A percentile compares a stretch with the other conserved stretches of the same genome.
Evolutionary conservation across 2,329 filamentous ascomycete genomes (phyloP).

Genomic region (Colletotrichum brevisporum): DNA sequence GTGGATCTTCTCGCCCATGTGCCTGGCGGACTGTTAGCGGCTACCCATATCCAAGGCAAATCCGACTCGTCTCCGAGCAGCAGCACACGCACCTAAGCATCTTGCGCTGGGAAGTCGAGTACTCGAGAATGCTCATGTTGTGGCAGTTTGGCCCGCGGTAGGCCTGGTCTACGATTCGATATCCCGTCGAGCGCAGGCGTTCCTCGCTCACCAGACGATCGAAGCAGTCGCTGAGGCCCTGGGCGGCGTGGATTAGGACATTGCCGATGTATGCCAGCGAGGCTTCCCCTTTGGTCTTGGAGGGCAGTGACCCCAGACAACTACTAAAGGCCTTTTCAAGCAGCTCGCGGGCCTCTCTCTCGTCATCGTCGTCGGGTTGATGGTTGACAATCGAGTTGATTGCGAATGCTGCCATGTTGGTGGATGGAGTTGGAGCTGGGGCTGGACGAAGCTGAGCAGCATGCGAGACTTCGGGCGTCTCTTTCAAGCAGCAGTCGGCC

Average conservation of each 20-base stretch:
- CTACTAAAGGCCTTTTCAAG: conserved; percentile 9
- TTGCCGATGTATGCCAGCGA: conserved; percentile 15
- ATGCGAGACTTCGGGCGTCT: background rate
- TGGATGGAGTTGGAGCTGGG: background rate
- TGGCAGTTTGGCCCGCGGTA: conserved; percentile 15
- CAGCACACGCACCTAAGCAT: conserved; percentile 27
- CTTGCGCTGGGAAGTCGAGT: conserved; percentile 25
- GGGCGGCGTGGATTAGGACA: conserved; percentile 20
- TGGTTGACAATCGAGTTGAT: conserved; percentile 29
- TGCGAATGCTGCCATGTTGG: conserved; percentile 13
- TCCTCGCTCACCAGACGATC: conserved; percentile 24
- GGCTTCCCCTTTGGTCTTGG: conserved; percentile 15
- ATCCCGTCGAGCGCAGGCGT: conserved; percentile 29
- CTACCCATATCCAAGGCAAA: background rate
- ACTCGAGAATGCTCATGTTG: conserved; percentile 35
- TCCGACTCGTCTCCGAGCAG: background rate
- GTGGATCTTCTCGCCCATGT: conserved; percentile 21
- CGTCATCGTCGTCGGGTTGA: conserved; percentile 12
- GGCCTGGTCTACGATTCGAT: conserved; percentile 32
- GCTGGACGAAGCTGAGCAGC: background rate
- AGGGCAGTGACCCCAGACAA: conserved; percentile 5
- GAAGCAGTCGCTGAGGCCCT: conserved; percentile 8
- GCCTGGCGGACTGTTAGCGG: conserved; percentile 2
- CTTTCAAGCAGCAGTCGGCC: conserved; percentile 5
- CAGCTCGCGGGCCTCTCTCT: conserved; percentile 16